A percentile compares a stretch with the other conserved stretches of the same genome.
Conservation (phyloP, 148 eudicot genomes). For the Vaccinium darrowii region DNA sequence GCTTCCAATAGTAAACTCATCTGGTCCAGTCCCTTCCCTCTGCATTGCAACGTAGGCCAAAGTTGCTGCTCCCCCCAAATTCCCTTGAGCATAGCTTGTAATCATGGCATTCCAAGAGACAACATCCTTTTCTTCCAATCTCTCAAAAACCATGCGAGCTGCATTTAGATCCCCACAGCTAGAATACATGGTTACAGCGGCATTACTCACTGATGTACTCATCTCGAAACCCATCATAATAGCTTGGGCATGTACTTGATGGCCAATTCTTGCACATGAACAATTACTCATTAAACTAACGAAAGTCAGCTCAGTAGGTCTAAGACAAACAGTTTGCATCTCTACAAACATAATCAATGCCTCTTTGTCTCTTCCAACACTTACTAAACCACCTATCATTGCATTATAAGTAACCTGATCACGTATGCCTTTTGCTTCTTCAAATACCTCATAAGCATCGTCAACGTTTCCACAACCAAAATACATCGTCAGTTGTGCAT, state of each 20-base stretch:
- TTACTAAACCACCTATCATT: conserved; percentile 68
- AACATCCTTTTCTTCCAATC: conserved; percentile 52
- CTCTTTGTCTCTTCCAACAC: conserved; percentile 46
- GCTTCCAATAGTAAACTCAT: conserved; percentile 80
- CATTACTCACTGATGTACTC: conserved; percentile 66
- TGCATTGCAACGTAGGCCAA: conserved; percentile 52
- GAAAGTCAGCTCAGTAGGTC: conserved; percentile 72
- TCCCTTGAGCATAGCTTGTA: conserved; percentile 51
- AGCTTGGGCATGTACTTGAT: conserved; percentile 58
- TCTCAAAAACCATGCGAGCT: conserved; percentile 39
- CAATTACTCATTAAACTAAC: conserved; percentile 68
- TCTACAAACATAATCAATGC: conserved; percentile 50
- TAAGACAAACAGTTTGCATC: conserved; percentile 44
- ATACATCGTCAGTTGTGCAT: conserved; percentile 70
- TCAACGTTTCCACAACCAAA: conserved; percentile 39
- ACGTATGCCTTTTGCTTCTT: conserved; percentile 34
- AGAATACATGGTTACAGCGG: conserved; percentile 68
- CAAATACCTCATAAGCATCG: conserved; percentile 58
- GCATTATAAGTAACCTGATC: conserved; percentile 73
- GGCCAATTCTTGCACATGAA: conserved; percentile 31
- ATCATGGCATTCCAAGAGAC: conserved; percentile 85
- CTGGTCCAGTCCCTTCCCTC: conserved; percentile 50
- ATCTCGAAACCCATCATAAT: conserved; percentile 58
- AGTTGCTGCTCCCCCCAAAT: conserved; percentile 37
- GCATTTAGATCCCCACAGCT: conserved; percentile 42